Conservation (phyloP, 2,329 filamentous ascomycete species). For the Colletotrichum sansevieriae region DNA sequence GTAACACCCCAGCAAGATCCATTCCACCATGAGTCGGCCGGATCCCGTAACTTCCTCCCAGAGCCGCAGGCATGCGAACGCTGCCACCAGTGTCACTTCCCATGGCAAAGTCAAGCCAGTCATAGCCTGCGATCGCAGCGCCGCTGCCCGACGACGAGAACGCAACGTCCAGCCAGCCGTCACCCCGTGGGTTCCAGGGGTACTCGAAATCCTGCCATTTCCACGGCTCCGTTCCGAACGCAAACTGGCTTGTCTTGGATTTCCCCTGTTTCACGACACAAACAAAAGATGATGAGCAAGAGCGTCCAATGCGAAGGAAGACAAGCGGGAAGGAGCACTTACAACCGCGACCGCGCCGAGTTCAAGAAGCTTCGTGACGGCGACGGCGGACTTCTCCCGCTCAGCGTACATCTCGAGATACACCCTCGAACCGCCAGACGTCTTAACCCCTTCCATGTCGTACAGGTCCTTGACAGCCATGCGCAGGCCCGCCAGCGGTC, state of each 20-base stretch:
- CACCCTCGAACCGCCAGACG: slow-evolving; percentile 6
- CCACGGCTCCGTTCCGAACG: slow-evolving; percentile 10
- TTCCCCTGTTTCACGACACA: background rate
- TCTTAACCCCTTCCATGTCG: slow-evolving; percentile 23
- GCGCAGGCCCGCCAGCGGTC: slow-evolving; percentile 25
- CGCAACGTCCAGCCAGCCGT: slow-evolving; percentile 50
- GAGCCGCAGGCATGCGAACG: slow-evolving; percentile 37
- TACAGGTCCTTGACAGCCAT: slow-evolving; percentile 29
- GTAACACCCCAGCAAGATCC: slow-evolving; percentile 33
- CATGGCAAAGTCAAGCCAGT: slow-evolving; percentile 56
- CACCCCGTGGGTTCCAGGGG: slow-evolving; percentile 54
- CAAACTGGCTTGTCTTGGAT: slow-evolving; percentile 19
- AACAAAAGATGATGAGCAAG: no score
- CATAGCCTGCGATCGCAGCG: slow-evolving; percentile 54
- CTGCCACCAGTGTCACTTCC: slow-evolving; percentile 44
- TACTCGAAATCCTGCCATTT: slow-evolving; percentile 48
- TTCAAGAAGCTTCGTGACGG: slow-evolving; percentile 20
- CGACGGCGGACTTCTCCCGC: slow-evolving; percentile 1
- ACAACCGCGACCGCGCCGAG: slow-evolving; percentile 23
- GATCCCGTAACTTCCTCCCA: slow-evolving; percentile 39
- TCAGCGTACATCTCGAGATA: slow-evolving; percentile 11
- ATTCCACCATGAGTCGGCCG: slow-evolving; percentile 37
- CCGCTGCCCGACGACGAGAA: slow-evolving; percentile 56
- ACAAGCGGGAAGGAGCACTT: background rate
- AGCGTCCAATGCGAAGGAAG: no score